Base-by-base conservation (phyloP, 257 asterid genomes). In the Dorcoceras hygrometricum region DNA sequence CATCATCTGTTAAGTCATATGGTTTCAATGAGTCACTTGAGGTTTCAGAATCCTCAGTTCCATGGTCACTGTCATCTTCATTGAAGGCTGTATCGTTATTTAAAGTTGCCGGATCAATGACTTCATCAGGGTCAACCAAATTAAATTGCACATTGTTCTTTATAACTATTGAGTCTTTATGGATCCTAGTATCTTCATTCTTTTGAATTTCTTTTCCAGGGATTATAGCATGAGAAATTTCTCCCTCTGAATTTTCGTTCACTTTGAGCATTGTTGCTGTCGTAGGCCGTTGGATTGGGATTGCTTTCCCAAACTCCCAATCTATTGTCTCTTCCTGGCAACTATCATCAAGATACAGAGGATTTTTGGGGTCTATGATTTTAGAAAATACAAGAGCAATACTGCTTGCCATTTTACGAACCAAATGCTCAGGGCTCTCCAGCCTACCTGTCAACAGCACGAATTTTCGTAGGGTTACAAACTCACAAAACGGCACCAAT, bases 321-420 rank as follows among this genome's bases (percentile, higher is more conserved):
- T 90, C 96, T 75, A 94, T 74, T 67, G 77, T 24, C 77, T 84
- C 97, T 64, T 78, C 89, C 63, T 59, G 82, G 76, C 77, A 80
- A 75, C 81, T 75, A 78, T 94, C 95, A 65, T 94, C 99, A 66
- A 90, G 97, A 73, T 90, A 90, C 73, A 94, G 81, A 78, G 96
- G 97, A 83, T 94, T 88, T 77, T 79, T 74, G 48, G 99, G 96
- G 86, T 88, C 97, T 73, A 90, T 76, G 36, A 88, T 77, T 76
- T 76, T 85, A 28, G 99, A 94, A 80, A 94, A 94, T 54, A 85
- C 93, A 61, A 85, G 81, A 71, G 99, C 99, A 82, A 94, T 79
- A 64, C 82, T 74, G 84, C 95, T 88, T 34, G 99, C 99, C 97
- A 90, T 94, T 85, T 80, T 90, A 31, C 99, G 89, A 63, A 88